Percentiles rank a stretch among this genome's conserved stretches.
Evolutionary conservation across 345 rosid species (phyloP).

Genomic region (Sapria himalayana): DNA sequence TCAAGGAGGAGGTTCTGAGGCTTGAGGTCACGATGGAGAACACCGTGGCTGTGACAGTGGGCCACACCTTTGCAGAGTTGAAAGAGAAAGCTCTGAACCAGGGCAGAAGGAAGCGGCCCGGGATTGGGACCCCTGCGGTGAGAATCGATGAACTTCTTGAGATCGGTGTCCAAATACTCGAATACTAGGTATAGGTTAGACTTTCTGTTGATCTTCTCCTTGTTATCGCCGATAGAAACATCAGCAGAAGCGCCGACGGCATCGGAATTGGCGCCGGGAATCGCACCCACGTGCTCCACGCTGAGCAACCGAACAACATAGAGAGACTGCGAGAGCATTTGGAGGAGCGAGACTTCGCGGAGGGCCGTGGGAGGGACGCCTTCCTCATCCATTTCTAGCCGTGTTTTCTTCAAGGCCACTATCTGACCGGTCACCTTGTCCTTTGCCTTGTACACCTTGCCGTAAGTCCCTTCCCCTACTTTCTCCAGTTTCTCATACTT

Average conservation of each 20-base stretch:
- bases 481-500: slow-evolving; percentile 95
- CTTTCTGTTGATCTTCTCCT: slow-evolving; percentile 13
- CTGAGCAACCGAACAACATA: slow-evolving; percentile 73
- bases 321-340: slow-evolving; percentile 72
- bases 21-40: slow-evolving; percentile 80
- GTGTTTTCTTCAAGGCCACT: slow-evolving; percentile 77
- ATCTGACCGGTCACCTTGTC: slow-evolving; percentile 57
- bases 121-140: slow-evolving; percentile 63
- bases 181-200: slow-evolving; percentile 72
- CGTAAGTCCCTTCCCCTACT: slow-evolving; percentile 92
- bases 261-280: slow-evolving; percentile 3
- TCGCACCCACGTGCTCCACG: slow-evolving; percentile 62
- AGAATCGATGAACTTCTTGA: slow-evolving; percentile 71
- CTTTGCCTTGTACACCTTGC: slow-evolving; percentile 84
- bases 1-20: slow-evolving; percentile 81
- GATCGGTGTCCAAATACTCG: slow-evolving; percentile 85
- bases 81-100: slow-evolving; percentile 53
- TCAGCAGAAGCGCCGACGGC: slow-evolving; percentile 8
- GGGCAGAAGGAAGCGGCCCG: slow-evolving; percentile 27
- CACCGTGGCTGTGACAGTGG: slow-evolving; percentile 89
- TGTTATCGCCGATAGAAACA: background rate
- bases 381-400: slow-evolving; percentile 95
- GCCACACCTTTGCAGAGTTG: slow-evolving; percentile 93
- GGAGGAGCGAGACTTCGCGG: slow-evolving; percentile 84
- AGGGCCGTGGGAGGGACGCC: slow-evolving; percentile 95